Base-by-base conservation (phyloP, 306 rosid species). In the Citrullus colocynthis region DNA sequence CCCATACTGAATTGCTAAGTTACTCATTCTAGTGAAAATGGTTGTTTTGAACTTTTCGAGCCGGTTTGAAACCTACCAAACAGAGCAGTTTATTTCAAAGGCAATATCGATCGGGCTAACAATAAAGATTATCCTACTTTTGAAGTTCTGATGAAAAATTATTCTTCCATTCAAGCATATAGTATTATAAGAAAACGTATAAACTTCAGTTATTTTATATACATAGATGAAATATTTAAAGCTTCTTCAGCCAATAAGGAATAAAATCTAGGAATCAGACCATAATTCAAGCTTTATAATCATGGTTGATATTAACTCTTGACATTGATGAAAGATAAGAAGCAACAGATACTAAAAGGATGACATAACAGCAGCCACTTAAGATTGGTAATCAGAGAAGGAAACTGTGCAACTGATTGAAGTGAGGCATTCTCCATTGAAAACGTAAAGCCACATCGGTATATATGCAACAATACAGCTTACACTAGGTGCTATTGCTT, bases 21-120 rank as follows among this genome's bases (percentile, higher is more conserved):
- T 89, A 74, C 96, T 95, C 96, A 95, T 95, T 83, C 88, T 95
- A 5, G 96, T 92, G 85, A 95, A 95, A 72, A 95, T 95, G 74
- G 97, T 90, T 3, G 97, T 92, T 79, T 90, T 89, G 85, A 95
- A 90, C 83, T 92, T 95, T 85, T 92, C 99, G 76, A 92, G 83
- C 62, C 97, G 96, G 87, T 91, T 92, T 18, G 99, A 88, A 80
- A 92, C 83, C 97, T 95, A 80, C 74, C 79, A 86, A 82, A 80
- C 65, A 86, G 56, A 82, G 21, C 44, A 49, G 76, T 18, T 57
- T 18, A 41, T 39, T 39, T 67, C 52, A 51, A 49, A 51, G 18
- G 58, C 42, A 49, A 73, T 7, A 51, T 54, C 8, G 8, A 15
- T 49, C 4, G 28, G 28, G 45, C 36, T 73, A 73, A 51, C 15